Percentiles rank a stretch among this genome's conserved stretches.
phyloP scores from a whole-genome alignment of 2,329 filamentous ascomycete genomes.

The Dactylellina cionopaga region DNA sequence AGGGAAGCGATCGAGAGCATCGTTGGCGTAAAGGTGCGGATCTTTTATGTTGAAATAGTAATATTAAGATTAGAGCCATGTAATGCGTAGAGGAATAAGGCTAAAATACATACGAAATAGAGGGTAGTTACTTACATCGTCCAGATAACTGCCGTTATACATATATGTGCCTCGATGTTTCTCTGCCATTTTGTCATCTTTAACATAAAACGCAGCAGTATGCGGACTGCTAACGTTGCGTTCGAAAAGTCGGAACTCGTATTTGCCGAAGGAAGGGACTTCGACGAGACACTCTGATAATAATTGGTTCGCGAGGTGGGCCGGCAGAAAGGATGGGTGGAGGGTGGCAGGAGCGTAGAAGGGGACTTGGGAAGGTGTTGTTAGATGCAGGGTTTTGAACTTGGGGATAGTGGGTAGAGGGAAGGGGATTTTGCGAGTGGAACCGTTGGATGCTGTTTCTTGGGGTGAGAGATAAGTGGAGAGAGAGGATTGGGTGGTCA shows the following conservation, averaged over 20 bases:
- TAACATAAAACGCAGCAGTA: slow-evolving; percentile 80
- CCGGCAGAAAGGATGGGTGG: slow-evolving; percentile 86
- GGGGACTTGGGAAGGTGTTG: slow-evolving; percentile 81
- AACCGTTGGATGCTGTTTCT: slow-evolving; percentile 8
- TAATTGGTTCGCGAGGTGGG: slow-evolving; percentile 76
- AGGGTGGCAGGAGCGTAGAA: slow-evolving; percentile 86
- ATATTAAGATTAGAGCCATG: neutral
- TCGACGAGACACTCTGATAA: slow-evolving; percentile 80
- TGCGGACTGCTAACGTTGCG: slow-evolving; percentile 86
- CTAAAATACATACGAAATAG: no score
- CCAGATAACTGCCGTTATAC: slow-evolving; percentile 81
- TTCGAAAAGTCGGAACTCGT: slow-evolving; percentile 85
- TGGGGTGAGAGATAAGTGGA: slow-evolving; percentile 57
- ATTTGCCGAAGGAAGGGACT: slow-evolving; percentile 69
- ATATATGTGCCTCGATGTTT: slow-evolving; percentile 71
- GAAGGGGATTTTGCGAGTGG: slow-evolving; percentile 64
- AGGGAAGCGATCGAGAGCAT: slow-evolving; percentile 75
- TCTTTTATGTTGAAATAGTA: neutral
- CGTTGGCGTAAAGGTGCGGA: slow-evolving; percentile 78
- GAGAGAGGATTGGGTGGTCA: slow-evolving; percentile 54
- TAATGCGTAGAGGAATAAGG: neutral
- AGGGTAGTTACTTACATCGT: slow-evolving; percentile 1
- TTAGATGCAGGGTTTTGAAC: slow-evolving; percentile 84
- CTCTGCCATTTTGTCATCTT: slow-evolving; percentile 62
- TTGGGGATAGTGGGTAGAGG: slow-evolving; percentile 67